phyloP scores from a whole-genome alignment of 768 basidiomycete genomes.

The Lentinula edodes region DNA sequence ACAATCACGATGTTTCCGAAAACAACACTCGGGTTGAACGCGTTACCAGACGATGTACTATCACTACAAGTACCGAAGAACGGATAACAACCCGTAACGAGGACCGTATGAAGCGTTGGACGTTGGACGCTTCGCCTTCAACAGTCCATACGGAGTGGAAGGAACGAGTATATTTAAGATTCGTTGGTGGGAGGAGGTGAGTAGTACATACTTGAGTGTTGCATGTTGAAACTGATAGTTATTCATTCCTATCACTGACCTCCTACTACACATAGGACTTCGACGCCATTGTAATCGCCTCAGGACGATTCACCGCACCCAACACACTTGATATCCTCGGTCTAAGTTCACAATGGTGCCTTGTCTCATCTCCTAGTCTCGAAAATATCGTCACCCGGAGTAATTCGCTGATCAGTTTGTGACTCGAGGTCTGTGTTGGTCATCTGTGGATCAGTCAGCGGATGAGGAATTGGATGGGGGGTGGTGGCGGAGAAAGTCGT shows the following conservation, averaged over 20 bases:
- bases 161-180: constrained; percentile 17
- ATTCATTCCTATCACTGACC: too few relatives aligned
- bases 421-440: constrained; percentile 20
- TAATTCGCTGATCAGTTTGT: constrained; percentile 28
- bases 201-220: too few relatives aligned
- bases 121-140: too few relatives aligned
- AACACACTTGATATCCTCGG: constrained; percentile 27
- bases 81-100: constrained; percentile 23
- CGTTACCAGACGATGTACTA: constrained; percentile 30
- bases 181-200: constrained; percentile 28
- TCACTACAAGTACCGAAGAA: not conserved
- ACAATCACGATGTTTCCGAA: constrained; percentile 30
- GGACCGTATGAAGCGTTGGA: constrained; percentile 10
- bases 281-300: constrained; percentile 28
- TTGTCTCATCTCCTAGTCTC: constrained; percentile 27
- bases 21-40: constrained; percentile 41
- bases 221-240: too few relatives aligned
- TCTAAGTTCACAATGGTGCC: constrained; percentile 31
- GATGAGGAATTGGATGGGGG: constrained; percentile 21
- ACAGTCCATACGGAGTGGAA: too few relatives aligned
- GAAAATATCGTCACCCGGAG: constrained; percentile 32
- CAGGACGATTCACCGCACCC: constrained; percentile 29
- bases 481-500: constrained; percentile 25
- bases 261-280: constrained; percentile 18
- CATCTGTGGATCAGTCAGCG: constrained; percentile 32